These are phyloP conservation scores for Aschersonia sp. DNA, from an alignment of 2,329 filamentous ascomycete species.

Conservation along the genomic window DNA sequence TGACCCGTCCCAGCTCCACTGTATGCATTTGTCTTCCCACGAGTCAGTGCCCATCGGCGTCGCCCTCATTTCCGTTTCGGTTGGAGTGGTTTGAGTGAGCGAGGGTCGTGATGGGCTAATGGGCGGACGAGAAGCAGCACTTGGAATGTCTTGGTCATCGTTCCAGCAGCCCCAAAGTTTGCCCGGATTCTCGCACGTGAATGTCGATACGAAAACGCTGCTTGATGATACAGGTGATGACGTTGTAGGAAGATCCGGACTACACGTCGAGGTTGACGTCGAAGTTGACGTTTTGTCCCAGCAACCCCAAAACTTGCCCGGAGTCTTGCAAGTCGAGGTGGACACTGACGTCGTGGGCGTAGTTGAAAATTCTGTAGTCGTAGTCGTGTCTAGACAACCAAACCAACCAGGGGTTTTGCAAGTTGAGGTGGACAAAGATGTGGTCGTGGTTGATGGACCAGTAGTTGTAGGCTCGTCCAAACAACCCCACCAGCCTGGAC, in stretches of 20 bases:
- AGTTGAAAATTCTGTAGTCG: slow-evolving; percentile 12
- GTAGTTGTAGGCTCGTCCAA: slow-evolving; percentile 45
- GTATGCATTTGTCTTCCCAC: slow-evolving; percentile 17
- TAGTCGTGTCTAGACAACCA: slow-evolving; percentile 40
- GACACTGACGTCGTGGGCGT: slow-evolving; percentile 15
- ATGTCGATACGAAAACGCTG: no score
- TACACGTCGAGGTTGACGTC: no score
- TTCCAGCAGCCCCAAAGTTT: no score
- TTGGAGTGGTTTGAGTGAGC: slow-evolving; percentile 15
- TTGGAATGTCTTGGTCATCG: no score
- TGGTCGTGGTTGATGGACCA: slow-evolving; percentile 27
- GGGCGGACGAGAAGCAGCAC: no score
- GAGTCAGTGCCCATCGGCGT: slow-evolving; percentile 12
- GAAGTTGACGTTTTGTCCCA: slow-evolving; percentile 5
- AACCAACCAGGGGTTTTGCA: slow-evolving; percentile 53
- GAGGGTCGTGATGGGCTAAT: slow-evolving; percentile 5
- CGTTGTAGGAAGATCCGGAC: no score
- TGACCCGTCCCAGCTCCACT: slow-evolving; percentile 24
- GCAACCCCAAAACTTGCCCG: slow-evolving; percentile 44
- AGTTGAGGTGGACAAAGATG: slow-evolving; percentile 31
- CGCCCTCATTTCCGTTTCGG: slow-evolving; percentile 12
- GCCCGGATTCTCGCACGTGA: no score
- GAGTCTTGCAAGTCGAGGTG: slow-evolving; percentile 28
- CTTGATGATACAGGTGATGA: no score
- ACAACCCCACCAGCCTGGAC: slow-evolving; percentile 85